These are phyloP conservation scores for Arctium lappa DNA, from an alignment of 129 eudicot species.

Conservation along the genomic window DNA sequence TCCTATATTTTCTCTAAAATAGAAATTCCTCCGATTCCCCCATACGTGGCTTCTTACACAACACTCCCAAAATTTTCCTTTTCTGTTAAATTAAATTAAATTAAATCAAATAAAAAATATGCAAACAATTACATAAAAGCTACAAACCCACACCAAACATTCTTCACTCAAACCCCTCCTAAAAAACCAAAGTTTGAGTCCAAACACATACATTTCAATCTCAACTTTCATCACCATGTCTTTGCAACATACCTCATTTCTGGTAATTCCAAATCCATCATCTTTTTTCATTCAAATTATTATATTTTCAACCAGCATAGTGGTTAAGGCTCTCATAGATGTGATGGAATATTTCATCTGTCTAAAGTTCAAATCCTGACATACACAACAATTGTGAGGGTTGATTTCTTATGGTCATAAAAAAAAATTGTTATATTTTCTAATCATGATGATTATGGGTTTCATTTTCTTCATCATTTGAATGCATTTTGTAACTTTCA, in stretches of 20 bases:
- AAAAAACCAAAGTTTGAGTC: neutral
- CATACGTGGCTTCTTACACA: neutral
- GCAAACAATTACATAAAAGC: neutral
- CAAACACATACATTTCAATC: neutral
- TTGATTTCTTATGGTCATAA: too few species aligned
- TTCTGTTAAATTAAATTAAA: neutral
- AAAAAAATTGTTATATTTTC: neutral
- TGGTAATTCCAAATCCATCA: constrained; percentile 32
- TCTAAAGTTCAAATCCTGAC: too few species aligned
- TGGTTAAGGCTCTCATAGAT: too few species aligned
- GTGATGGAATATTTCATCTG: too few species aligned
- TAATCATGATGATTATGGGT: neutral
- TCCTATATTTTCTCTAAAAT: too few species aligned
- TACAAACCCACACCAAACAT: neutral
- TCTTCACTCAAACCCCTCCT: neutral
- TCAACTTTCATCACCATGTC: constrained; percentile 46
- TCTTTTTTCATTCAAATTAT: neutral
- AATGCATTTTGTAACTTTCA: neutral
- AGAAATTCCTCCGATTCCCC: neutral
- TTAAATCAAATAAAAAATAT: neutral
- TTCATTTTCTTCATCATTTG: neutral
- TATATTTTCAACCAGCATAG: too few species aligned
- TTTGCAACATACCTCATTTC: constrained; percentile 32
- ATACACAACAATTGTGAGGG: too few species aligned
- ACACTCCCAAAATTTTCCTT: neutral